Base-by-base conservation (phyloP, 2,329 filamentous ascomycete species). In the Pyrenophora graminea region DNA sequence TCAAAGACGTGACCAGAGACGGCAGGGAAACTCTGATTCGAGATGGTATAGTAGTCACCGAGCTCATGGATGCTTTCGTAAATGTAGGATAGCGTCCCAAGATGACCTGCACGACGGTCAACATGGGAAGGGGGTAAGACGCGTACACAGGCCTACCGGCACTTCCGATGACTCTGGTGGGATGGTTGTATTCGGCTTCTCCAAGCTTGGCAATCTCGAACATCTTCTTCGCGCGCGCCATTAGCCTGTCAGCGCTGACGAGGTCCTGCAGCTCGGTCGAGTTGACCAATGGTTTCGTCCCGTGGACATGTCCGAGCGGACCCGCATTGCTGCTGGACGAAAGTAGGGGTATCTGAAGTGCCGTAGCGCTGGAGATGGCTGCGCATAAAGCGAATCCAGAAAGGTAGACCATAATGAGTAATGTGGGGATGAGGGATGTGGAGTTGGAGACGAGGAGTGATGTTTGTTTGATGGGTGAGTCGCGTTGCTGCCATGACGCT, bases 181-280 rank as follows among this genome's bases (percentile, higher is more conserved):
- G 76, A 39, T 74, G 73, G 44, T 77, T 74, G 62, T 76, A 75
- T 38, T 74, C 75, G 8, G 62, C 59, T 9, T 74, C 70, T 5
- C 74, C 71, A 39, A 76, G 67, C 53, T 77, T 77, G 3, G 75
- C 76, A 36, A 76, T 72, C 46, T 72, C 66, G 42, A 72, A 75
- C 42, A 77, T 51, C 55, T 71, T 67, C 58, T 72, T 67, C 7
- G 71, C 66, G 25, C 69, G 63, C 10, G 48, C 48, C 47, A 71
- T 58, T 25, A 75, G 51, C 18, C 65, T 60, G 12, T 74, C 66
- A 13, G 63, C 63, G 13, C 67, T 72, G 56, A 75, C 70, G 41
- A 70, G 59, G 39, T 68, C 63, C 37, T 73, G 70, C 19, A 74
- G 62, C 39, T 64, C 69, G 9, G 67, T 62, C 3, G 69, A 70